Base-by-base conservation (phyloP, 1,139 yeast genomes). In the Lodderomyces pseudojiufengensis region DNA sequence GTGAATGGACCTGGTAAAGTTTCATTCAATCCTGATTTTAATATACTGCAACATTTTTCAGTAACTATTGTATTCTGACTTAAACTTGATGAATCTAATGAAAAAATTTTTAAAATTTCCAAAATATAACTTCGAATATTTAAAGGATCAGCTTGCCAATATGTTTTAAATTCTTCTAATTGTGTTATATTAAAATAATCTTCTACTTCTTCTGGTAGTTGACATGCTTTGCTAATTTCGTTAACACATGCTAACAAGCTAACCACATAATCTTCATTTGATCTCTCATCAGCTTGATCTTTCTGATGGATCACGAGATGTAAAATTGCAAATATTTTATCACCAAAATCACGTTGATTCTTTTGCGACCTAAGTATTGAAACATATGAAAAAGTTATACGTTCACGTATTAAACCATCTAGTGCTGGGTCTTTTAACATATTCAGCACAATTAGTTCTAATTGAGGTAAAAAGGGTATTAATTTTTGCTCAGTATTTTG, bases 201-300 rank as follows among this genome's bases (percentile, higher is more conserved):
- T 11, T 72, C 76, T 10, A 63, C 49, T 18, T 80, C 86, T 29
- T 76, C 84, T 0, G 84, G 79, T 4, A 76, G 54, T 32, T 71
- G 69, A 46, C 83, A 59, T 0, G 90, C 87, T 40, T 78, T 80
- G 0, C 88, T 92, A 10, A 85, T 60, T 39, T 82, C 85, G 14
- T 70, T 69, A 1, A 86, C 56, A 51, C 88, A 84, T 8, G 74
- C 61, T 22, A 84, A 59, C 31, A 85, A 56, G 24, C 87, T 78
- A 4, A 66, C 46, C 3, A 73, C 50, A 43, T 79, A 78, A 9
- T 72, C 77, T 27, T 57, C 61, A 3, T 45, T 31, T n/a, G 35
- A 36, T 7, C 32, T 27, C n/a, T 29, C 22, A 9, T 28, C 9
- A 9, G 9, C 18, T 9, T 14, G 13, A 18, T 23, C 2, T 9